Percentiles rank a stretch among this genome's conserved stretches.
Conservation (phyloP, 192 early-diverging fungal genomes). For the Coemansia brasiliensis region DNA sequence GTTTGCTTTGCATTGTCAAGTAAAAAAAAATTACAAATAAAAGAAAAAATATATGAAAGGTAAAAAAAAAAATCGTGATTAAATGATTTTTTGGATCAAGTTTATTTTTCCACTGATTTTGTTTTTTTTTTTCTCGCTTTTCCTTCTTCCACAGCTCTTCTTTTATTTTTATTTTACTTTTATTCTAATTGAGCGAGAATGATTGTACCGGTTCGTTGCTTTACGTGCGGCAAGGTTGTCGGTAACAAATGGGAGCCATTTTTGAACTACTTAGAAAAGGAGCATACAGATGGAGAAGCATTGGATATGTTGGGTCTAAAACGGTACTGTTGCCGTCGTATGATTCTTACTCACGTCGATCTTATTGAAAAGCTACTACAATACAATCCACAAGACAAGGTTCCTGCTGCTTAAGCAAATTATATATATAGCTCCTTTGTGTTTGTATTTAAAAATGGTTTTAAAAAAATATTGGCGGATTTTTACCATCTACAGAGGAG, state of each 20-base stretch:
- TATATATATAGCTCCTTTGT: background rate
- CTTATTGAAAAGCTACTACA: slow-evolving; percentile 98
- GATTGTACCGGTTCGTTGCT: slow-evolving; percentile 99
- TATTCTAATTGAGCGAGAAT: slow-evolving; percentile 56
- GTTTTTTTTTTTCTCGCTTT: background rate
- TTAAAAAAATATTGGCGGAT: background rate
- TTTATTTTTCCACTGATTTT: background rate
- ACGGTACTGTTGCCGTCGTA: slow-evolving; percentile 97
- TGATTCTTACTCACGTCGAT: slow-evolving; percentile 98
- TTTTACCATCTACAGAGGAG: too few species aligned
- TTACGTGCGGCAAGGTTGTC: slow-evolving; percentile 97
- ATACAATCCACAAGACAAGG: slow-evolving; percentile 64
- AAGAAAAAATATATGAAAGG: background rate
- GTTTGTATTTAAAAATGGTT: slow-evolving; percentile 1
- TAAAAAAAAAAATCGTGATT: background rate
- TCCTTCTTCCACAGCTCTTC: background rate
- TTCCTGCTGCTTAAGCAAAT: background rate
- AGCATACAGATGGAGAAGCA: slow-evolving; percentile 60
- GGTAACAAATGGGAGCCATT: slow-evolving; percentile 98
- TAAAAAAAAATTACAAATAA: background rate
- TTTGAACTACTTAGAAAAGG: slow-evolving; percentile 77
- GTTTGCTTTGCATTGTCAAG: slow-evolving; percentile 6
- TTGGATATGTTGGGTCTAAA: slow-evolving; percentile 71
- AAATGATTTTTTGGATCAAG: background rate
- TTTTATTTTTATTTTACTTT: background rate